A percentile compares a stretch with the other conserved stretches of the same genome.
These are phyloP conservation scores for Candida ovalis DNA, from an alignment of 805 yeast genomes.

Conservation along the genomic window DNA sequence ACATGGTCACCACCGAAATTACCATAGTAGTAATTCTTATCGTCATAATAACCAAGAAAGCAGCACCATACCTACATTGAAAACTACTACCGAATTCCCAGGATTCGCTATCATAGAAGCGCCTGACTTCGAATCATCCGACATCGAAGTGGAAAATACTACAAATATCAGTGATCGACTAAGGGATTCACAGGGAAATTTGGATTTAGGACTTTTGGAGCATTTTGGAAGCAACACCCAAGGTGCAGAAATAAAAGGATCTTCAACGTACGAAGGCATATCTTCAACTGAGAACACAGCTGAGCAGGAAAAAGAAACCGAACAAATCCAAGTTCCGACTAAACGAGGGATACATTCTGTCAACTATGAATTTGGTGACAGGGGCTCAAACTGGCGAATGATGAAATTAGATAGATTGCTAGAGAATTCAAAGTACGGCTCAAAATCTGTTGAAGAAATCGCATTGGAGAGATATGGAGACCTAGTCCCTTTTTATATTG, in stretches of 20 bases:
- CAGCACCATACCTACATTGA: background rate
- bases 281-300: background rate
- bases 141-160: conserved; percentile 12
- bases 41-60: background rate
- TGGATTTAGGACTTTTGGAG: conserved; percentile 9
- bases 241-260: background rate
- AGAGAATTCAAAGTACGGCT: conserved; percentile 17
- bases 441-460: conserved; percentile 19
- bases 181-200: conserved; percentile 7
- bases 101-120: conserved; percentile 22
- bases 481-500: conserved; percentile 26
- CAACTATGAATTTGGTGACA: conserved; percentile 35
- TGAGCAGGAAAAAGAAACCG: background rate
- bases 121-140: conserved; percentile 22
- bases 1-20: background rate
- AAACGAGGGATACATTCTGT: conserved; percentile 12
- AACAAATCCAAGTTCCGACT: background rate
- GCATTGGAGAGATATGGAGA: conserved; percentile 30
- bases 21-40: background rate
- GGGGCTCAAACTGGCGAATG: conserved; percentile 37
- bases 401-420: conserved; percentile 29
- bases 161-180: conserved; percentile 2
- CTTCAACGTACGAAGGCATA: background rate
- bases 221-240: background rate
- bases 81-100: conserved; percentile 7